Conservation (phyloP, 805 yeast genomes). For the Hanseniaspora occidentalis region DNA sequence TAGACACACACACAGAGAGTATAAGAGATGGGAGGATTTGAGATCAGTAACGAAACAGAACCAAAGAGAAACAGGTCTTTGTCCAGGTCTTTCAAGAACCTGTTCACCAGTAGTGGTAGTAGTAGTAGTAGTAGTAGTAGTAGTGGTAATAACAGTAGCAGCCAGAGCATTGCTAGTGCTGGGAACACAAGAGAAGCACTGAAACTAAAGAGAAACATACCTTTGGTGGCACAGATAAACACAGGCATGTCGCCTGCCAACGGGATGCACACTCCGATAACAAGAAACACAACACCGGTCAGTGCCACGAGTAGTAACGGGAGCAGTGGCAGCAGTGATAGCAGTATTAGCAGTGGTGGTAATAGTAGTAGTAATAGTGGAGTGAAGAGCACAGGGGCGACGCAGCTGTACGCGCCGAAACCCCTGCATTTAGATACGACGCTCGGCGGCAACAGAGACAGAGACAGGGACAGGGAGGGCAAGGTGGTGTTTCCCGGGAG, state of each 20-base stretch:
- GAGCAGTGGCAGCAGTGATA: neutral
- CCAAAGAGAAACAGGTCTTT: slow-evolving; percentile 16
- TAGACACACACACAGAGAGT: too few species aligned
- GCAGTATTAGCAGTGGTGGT: neutral
- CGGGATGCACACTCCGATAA: too few species aligned
- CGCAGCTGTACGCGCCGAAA: too few species aligned
- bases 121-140: neutral
- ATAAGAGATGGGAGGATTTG: too few species aligned
- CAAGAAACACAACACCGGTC: too few species aligned
- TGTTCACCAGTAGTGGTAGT: slow-evolving; percentile 10
- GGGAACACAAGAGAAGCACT: neutral
- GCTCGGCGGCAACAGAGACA: neutral
- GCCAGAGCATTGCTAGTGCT: neutral
- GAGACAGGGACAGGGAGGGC: neutral
- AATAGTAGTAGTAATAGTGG: neutral
- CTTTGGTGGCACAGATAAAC: neutral
- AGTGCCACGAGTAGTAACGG: neutral
- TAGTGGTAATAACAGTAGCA: neutral
- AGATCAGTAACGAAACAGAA: neutral
- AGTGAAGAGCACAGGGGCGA: too few species aligned
- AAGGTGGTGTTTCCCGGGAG: neutral
- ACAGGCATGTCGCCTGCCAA: too few species aligned
- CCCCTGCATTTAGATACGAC: too few species aligned
- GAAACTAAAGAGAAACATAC: neutral
- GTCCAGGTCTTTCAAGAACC: slow-evolving; percentile 18